A percentile compares a stretch with the other conserved stretches of the same genome.
Conservation (phyloP, 345 rosid genomes). For the Microcos paniculata region DNA sequence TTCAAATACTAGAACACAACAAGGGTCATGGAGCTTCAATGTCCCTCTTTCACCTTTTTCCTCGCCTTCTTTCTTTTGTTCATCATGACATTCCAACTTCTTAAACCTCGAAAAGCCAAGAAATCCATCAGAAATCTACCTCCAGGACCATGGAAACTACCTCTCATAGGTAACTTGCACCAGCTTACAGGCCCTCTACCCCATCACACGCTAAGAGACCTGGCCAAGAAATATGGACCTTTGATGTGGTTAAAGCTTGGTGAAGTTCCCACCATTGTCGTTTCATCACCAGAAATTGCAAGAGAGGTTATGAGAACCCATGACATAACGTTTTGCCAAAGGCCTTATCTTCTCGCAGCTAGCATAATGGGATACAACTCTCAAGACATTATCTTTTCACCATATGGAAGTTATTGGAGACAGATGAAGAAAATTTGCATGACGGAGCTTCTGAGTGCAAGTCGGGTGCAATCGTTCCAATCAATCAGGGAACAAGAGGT, state of each 20-base stretch:
- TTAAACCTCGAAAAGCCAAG: background rate
- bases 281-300: slow-evolving; percentile 11
- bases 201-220: background rate
- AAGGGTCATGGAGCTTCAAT: background rate
- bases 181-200: background rate
- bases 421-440: background rate
- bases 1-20: background rate
- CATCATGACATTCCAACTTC: background rate
- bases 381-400: background rate
- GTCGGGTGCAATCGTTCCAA: background rate
- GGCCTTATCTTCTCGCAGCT: background rate
- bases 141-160: slow-evolving; percentile 14
- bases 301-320: background rate
- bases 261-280: background rate
- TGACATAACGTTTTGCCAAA: background rate
- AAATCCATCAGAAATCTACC: background rate
- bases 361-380: background rate
- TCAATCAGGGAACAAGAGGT: slow-evolving; percentile 10
- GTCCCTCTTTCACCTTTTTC: background rate
- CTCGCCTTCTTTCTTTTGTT: background rate
- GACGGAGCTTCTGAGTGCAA: background rate
- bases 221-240: slow-evolving; percentile 4
- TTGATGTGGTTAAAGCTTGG: background rate
- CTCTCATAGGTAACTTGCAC: slow-evolving; percentile 6
- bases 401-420: slow-evolving; percentile 13